Conservation (phyloP, 768 basidiomycete genomes). For the Pseudohyphozyma bogoriensis region DNA sequence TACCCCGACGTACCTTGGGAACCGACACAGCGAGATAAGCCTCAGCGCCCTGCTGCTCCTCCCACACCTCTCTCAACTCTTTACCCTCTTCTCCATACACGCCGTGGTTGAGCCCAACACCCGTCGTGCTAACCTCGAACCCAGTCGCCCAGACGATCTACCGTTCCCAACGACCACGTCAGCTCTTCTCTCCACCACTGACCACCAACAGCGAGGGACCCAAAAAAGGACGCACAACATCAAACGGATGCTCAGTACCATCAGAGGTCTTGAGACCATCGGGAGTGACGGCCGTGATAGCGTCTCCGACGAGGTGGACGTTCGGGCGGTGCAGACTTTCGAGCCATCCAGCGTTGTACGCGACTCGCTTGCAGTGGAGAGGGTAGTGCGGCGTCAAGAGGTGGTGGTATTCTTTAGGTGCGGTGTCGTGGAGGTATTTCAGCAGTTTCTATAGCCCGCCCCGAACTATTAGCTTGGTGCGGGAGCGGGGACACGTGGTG, state of each 20-base stretch:
- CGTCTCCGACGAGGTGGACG: constrained; percentile 40
- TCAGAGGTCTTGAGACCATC: constrained; percentile 11
- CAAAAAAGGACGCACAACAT: too few species aligned
- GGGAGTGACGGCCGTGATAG: constrained; percentile 18
- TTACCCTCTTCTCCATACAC: constrained; percentile 14
- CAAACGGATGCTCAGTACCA: constrained; percentile 12
- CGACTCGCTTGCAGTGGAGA: constrained; percentile 42
- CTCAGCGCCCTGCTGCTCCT: constrained; percentile 10
- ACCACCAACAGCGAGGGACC: too few species aligned
- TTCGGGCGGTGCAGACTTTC: constrained; percentile 48
- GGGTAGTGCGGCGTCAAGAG: constrained; percentile 47
- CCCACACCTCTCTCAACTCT: constrained; percentile 18
- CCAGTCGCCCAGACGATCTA: constrained; percentile 26
- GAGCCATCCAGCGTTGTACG: constrained; percentile 54
- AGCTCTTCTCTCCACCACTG: too few species aligned
- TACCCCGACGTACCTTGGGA: constrained; percentile 6
- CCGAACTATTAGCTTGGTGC: background rate
- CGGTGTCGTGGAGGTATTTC: constrained; percentile 34
- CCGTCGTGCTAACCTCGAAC: constrained; percentile 22
- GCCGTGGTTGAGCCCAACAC: constrained; percentile 26
- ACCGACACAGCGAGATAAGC: constrained; percentile 15
- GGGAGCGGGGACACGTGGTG: background rate
- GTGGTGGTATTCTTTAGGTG: constrained; percentile 46
- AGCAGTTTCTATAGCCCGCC: background rate
- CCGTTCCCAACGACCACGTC: too few species aligned